Base-by-base conservation (phyloP, 2,329 filamentous ascomycete genomes). In the Botryotinia narcissicola region DNA sequence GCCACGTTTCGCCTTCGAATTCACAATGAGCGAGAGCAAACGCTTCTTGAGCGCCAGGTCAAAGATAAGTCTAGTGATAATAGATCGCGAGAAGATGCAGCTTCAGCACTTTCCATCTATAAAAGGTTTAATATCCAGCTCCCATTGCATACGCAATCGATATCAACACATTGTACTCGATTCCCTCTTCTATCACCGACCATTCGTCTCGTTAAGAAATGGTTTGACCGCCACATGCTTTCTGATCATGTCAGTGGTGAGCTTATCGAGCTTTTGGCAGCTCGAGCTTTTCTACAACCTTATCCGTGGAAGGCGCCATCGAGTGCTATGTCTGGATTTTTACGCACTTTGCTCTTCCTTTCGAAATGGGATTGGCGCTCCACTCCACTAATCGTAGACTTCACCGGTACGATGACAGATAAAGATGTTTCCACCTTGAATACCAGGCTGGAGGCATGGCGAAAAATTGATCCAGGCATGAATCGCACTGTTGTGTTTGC, bases 291-390 rank as follows among this genome's bases (percentile, higher is more conserved):
- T 83, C 84, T 96, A 14, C 89, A 92, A 67, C 92, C 94, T 0
- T 90, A 93, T 77, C 94, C 96, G 0, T 98, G 93, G 92, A 84
- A 88, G 54, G 84, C 88, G 0, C 95, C 97, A 0, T 92, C 92
- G 0, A 95, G 91, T 77, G 86, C 91, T 16, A 90, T 90, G 78
- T 91, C 92, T 0, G 96, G 93, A 7, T 95, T 99, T 80, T 83
- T 97, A 42, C 90, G 95, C 35, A 93, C 93, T 0, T 85, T 99
- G 1, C 85, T 91, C 46, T 92, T 95, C 81, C 85, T 99, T 22
- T 90, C 94, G 1, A 87, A 90, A 60, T 99, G 96, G 94, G 94
- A 98, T 81, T 99, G 96, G 96, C 89, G 93, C 42, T 86, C 90
- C 12, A 91, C 94, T 71, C 92, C 96, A 1, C 85, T 98, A 46